Conservation (phyloP, 2,329 filamentous ascomycete species). For the Pezicula radicicola region DNA sequence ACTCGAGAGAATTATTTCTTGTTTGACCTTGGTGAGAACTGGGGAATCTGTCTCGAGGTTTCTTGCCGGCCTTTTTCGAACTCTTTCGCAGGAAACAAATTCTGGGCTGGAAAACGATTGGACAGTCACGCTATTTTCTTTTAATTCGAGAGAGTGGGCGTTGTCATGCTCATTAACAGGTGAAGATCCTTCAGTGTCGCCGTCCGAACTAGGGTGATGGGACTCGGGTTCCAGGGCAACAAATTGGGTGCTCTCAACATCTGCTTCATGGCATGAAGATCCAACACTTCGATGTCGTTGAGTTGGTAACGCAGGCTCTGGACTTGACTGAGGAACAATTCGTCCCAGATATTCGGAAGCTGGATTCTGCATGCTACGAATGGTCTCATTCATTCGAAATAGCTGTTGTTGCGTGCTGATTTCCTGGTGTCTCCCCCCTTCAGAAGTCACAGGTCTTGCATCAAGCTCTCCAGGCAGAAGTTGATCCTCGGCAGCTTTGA, state of each 20-base stretch:
- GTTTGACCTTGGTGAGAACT: constrained; percentile 19
- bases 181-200: constrained; percentile 4
- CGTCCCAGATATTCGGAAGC: no score
- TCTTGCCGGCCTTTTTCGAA: constrained; percentile 23
- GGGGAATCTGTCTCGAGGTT: constrained; percentile 5
- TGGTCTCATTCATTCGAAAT: neutral
- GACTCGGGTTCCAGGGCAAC: constrained; percentile 6
- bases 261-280: neutral
- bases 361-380: neutral
- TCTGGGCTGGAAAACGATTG: constrained; percentile 17
- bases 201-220: constrained; percentile 22
- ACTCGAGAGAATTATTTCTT: constrained; percentile 19
- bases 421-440: neutral
- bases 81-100: constrained; percentile 18
- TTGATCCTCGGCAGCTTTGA: neutral
- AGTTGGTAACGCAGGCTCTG: constrained; percentile 3
- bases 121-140: neutral
- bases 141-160: neutral
- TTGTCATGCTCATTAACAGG: neutral
- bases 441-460: neutral
- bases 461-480: neutral
- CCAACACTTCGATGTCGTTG: constrained; percentile 1
- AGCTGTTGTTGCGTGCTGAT: neutral
- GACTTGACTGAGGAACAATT: neutral
- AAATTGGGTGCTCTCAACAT: constrained; percentile 12